Evolutionary conservation across 2,329 filamentous ascomycete species (phyloP), one percentile per base, ranked within the genome.

Genomic region (Paraphaeosphaeria sporulosa): DNA sequence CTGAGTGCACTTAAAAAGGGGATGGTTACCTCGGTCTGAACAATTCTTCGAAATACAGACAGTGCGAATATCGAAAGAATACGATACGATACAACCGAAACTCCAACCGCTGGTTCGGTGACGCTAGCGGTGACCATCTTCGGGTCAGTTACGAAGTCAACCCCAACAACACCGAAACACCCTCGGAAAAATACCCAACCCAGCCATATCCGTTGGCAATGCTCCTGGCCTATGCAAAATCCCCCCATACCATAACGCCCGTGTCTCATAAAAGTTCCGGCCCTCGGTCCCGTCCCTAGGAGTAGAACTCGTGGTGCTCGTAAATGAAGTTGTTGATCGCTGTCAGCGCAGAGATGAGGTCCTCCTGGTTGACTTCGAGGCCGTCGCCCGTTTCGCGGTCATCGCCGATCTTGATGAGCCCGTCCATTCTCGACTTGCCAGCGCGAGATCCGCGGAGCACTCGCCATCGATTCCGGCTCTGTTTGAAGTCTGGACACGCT

Each of bases 271-370:
- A 55, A 55, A 46, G 58, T 63, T 47, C 58, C 62, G 52, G 27
- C 64, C 72, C 60, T 57, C 64, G 64, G 32, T 36, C 32, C 15
- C 5, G 25, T 40, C 15, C 40, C 21, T 19, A 52, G 32, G 25
- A 49, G 43, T 58, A 68, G 43, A 65, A 70, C 56, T 78, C 75
- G 49, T 69, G 69, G 44, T 67, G 67, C 55, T 78, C 74, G 34
- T 77, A 70, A 64, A 78, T 77, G 65, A 76, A 78, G 65, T 77
- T 76, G 64, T 78, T 77, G 44, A 78, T 55, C 12, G 74, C 74
- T 56, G 71, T 71, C 56, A 78, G 60, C 9, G 73, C 74, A 59
- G 72, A 61, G 42, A 71, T 72, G 34, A 78, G 60, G 38, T 62
- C 60, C 40, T 76, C 72, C 56, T 76, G 72, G 53, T 70, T 68